Evolutionary conservation across 306 rosid species (phyloP).

Genomic region (Amphicarpaea edgeworthii): DNA sequence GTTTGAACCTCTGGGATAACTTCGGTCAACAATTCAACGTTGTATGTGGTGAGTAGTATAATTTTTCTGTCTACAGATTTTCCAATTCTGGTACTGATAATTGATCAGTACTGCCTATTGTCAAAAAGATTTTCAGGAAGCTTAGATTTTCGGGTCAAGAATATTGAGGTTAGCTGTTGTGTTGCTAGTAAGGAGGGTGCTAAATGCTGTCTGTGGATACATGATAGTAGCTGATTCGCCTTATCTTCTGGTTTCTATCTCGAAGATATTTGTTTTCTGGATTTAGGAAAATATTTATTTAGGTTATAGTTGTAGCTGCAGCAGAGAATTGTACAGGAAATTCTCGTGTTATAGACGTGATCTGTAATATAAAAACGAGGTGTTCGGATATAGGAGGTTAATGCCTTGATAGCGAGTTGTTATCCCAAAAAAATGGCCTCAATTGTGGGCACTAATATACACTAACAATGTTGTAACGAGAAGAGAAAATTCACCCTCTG

Average conservation of each 20-base stretch:
- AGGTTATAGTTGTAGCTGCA: constrained; percentile 41
- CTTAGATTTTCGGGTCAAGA: constrained; percentile 20
- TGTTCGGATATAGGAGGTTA: background rate
- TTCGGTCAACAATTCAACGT: background rate
- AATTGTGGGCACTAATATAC: background rate
- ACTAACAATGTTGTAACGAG: constrained; percentile 17
- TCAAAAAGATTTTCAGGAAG: constrained; percentile 39
- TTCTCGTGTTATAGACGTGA: background rate
- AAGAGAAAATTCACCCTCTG: background rate
- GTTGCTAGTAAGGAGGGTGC: constrained; percentile 30
- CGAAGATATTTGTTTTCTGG: background rate
- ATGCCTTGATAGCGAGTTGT: background rate
- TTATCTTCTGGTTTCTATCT: constrained; percentile 13
- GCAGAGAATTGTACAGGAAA: constrained; percentile 48
- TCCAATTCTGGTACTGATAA: constrained; percentile 2
- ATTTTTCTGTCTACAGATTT: constrained; percentile 2
- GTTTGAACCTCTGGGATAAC: constrained; percentile 28
- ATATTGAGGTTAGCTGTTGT: constrained; percentile 28
- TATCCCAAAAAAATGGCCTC: background rate
- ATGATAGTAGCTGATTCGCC: constrained; percentile 36
- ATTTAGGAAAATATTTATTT: constrained; percentile 32
- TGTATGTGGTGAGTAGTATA: constrained; percentile 31
- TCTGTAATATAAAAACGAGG: constrained; percentile 30
- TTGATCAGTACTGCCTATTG: constrained; percentile 1
- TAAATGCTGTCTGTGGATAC: constrained; percentile 12